Evolutionary conservation across 2,329 filamentous ascomycete species (phyloP).

Genomic region (Penicillium italicum): DNA sequence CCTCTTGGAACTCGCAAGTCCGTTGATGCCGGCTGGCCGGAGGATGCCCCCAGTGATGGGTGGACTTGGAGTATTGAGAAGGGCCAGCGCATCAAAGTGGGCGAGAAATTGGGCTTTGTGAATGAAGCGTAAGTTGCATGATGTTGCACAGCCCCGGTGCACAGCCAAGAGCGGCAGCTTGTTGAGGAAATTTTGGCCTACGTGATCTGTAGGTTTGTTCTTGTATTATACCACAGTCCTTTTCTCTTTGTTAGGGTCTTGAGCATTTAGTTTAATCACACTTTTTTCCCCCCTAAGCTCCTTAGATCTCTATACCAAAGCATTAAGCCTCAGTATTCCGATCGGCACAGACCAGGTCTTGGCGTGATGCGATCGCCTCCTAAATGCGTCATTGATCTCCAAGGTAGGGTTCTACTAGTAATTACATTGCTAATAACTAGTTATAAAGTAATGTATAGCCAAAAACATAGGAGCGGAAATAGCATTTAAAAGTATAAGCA

Average conservation of each 20-base stretch:
- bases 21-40: conserved; percentile 60
- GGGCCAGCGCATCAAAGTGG: conserved; percentile 84
- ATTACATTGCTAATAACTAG: no score
- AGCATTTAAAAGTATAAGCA: background rate
- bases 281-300: no score
- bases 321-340: no score
- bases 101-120: conserved; percentile 77
- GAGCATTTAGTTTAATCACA: background rate
- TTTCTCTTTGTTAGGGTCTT: background rate
- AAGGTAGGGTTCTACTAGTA: no score
- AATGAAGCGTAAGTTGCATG: conserved; percentile 21
- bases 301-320: no score
- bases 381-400: background rate
- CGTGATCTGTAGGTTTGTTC: background rate
- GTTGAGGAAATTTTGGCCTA: background rate
- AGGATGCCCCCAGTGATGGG: conserved; percentile 58
- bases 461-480: background rate
- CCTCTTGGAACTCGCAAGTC: conserved; percentile 60
- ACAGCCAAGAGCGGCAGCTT: background rate
- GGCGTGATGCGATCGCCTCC: background rate
- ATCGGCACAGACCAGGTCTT: background rate
- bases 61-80: conserved; percentile 86
- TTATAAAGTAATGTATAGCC: no score
- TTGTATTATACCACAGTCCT: conserved; percentile 8
- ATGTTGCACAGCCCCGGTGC: conserved; percentile 7